phyloP scores from a whole-genome alignment of 352 stramenopile species.

The Phytophthora ohioensis region DNA sequence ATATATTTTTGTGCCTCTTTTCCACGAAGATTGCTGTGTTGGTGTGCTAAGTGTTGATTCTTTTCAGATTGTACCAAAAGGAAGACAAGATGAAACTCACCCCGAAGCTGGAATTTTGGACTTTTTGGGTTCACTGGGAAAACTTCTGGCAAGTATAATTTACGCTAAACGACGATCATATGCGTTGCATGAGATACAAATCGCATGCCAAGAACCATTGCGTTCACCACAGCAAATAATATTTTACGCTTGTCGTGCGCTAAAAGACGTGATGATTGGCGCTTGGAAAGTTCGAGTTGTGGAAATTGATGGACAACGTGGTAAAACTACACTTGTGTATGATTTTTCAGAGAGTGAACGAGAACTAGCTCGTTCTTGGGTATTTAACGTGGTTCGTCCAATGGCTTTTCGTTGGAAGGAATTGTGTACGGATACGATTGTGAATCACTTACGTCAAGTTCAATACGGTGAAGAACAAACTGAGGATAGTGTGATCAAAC shows the following conservation, averaged over 20 bases:
- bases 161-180: slow-evolving; percentile 71
- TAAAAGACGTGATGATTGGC: slow-evolving; percentile 62
- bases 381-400: slow-evolving; percentile 43
- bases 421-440: slow-evolving; percentile 59
- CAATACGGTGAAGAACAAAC: neutral
- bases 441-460: slow-evolving; percentile 26
- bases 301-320: slow-evolving; percentile 56
- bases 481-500: slow-evolving; percentile 17
- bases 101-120: slow-evolving; percentile 68
- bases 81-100: slow-evolving; percentile 62
- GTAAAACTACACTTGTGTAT: slow-evolving; percentile 63
- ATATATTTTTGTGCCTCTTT: slow-evolving; percentile 70
- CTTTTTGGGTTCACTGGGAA: slow-evolving; percentile 55
- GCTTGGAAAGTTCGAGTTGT: slow-evolving; percentile 65
- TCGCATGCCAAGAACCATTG: slow-evolving; percentile 49
- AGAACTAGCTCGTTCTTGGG: slow-evolving; percentile 14
- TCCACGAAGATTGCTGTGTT: slow-evolving; percentile 70
- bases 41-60: slow-evolving; percentile 71
- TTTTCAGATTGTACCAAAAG: slow-evolving; percentile 67
- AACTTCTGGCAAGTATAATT: slow-evolving; percentile 55
- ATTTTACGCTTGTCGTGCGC: slow-evolving; percentile 42
- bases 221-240: slow-evolving; percentile 67
- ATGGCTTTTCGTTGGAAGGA: slow-evolving; percentile 57
- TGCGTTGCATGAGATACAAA: slow-evolving; percentile 57
- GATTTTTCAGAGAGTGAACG: slow-evolving; percentile 61